These are phyloP conservation scores for Botrytis paeoniae DNA, from an alignment of 2,329 filamentous ascomycete species.

Conservation along the genomic window DNA sequence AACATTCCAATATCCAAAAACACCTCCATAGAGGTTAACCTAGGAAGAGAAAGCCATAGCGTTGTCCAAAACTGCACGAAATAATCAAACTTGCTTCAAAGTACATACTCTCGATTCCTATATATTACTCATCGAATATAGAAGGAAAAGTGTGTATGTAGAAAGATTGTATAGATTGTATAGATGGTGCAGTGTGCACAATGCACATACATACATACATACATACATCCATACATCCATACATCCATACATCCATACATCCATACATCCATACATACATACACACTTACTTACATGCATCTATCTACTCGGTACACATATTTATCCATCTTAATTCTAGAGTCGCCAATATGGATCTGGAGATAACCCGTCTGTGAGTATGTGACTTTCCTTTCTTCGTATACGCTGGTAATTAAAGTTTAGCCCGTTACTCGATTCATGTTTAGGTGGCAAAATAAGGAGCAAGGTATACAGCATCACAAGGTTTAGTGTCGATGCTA, in stretches of 20 bases:
- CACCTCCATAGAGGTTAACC: background rate
- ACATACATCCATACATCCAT: background rate
- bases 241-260: background rate
- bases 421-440: background rate
- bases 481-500: slow-evolving; percentile 2
- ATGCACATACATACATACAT: background rate
- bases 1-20: background rate
- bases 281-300: background rate
- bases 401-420: background rate
- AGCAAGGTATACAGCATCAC: slow-evolving; percentile 1
- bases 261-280: no score
- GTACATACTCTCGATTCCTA: background rate
- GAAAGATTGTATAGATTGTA: background rate
- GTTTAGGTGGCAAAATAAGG: background rate
- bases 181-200: background rate
- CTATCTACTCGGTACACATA: background rate
- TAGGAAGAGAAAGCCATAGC: background rate
- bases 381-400: background rate
- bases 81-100: background rate
- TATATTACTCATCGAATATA: background rate
- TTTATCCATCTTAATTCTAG: background rate
- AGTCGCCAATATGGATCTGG: background rate
- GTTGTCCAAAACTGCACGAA: slow-evolving; percentile 6
- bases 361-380: slow-evolving; percentile 4
- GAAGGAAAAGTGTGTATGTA: background rate